Conservation (phyloP, 2,329 filamentous ascomycete species). For the Cordyceps cateniannulata region DNA sequence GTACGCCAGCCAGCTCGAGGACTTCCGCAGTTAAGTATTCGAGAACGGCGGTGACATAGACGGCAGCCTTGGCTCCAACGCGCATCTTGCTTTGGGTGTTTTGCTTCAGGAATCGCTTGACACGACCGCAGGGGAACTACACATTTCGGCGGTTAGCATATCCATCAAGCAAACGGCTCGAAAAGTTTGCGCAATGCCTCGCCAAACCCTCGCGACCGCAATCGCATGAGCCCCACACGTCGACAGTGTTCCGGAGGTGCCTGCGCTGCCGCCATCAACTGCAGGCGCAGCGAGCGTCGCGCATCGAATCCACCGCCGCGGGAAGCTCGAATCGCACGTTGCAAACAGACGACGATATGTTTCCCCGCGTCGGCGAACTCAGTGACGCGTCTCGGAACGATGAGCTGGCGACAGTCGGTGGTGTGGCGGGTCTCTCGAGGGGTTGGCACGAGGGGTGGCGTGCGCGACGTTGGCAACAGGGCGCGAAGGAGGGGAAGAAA, state of each 20-base stretch:
- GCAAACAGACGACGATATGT: not conserved
- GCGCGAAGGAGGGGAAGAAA: conserved; percentile 16
- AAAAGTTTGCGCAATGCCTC: conserved; percentile 14
- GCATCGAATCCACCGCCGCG: conserved; percentile 2
- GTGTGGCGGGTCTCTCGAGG: not conserved
- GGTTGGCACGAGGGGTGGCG: conserved; percentile 1
- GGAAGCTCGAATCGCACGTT: not conserved
- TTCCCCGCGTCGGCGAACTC: not conserved
- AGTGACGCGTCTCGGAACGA: conserved; percentile 8
- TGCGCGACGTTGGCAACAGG: not conserved
- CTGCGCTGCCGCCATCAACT: not conserved
- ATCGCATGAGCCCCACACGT: conserved; percentile 14
- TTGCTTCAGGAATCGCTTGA: conserved; percentile 99
- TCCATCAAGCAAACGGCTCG: not conserved
- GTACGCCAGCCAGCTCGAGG: conserved; percentile 85
- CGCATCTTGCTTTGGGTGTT: conserved; percentile 99
- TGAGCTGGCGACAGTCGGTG: not conserved
- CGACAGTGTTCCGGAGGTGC: conserved; percentile 1
- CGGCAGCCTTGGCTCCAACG: conserved; percentile 95
- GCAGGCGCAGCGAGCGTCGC: conserved; percentile 5
- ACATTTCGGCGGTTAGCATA: conserved; percentile 18
- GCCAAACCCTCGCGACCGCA: conserved; percentile 13
- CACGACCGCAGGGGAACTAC: conserved; percentile 97
- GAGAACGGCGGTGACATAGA: conserved; percentile 95
- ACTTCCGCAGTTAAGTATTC: conserved; percentile 98